These are phyloP conservation scores for Blastobotrys parvus DNA, from an alignment of 805 yeast genomes.

Conservation along the genomic window DNA sequence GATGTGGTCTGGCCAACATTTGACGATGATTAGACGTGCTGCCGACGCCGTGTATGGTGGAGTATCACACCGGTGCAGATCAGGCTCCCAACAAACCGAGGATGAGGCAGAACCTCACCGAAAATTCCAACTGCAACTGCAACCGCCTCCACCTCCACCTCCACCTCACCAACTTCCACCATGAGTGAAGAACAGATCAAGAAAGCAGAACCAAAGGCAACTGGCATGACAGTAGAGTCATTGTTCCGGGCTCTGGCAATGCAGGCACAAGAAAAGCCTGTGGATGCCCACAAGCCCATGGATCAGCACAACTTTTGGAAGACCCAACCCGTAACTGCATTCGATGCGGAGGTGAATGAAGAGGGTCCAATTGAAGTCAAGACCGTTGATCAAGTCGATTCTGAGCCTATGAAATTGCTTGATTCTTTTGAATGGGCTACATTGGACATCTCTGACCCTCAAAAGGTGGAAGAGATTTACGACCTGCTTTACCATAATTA, in stretches of 20 bases:
- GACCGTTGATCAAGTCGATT: slow-evolving; percentile 64
- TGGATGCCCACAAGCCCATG: slow-evolving; percentile 37
- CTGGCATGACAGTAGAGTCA: slow-evolving; percentile 19
- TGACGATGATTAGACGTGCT: too few relatives aligned
- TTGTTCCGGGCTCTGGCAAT: slow-evolving; percentile 16
- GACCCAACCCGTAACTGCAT: slow-evolving; percentile 86
- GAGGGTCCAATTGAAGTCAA: slow-evolving; percentile 84
- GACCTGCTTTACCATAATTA: slow-evolving; percentile 78
- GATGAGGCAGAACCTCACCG: too few relatives aligned
- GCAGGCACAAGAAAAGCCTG: slow-evolving; percentile 5
- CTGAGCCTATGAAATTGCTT: slow-evolving; percentile 60
- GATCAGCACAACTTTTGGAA: slow-evolving; percentile 94
- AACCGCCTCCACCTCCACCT: too few relatives aligned
- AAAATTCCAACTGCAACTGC: too few relatives aligned
- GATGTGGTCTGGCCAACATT: too few relatives aligned
- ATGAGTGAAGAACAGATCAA: slow-evolving; percentile 6
- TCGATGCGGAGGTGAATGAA: slow-evolving; percentile 54
- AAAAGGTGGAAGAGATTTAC: slow-evolving; percentile 68
- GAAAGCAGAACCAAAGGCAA: slow-evolving; percentile 10
- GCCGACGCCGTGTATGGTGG: too few relatives aligned
- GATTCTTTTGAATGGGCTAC: slow-evolving; percentile 85
- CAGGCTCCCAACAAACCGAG: too few relatives aligned
- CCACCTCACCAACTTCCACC: neutral
- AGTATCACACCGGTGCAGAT: too few relatives aligned
- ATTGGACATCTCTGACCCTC: slow-evolving; percentile 49